phyloP scores from a whole-genome alignment of 2,329 filamentous ascomycete genomes.

The Aspergillus costaricaensis region DNA sequence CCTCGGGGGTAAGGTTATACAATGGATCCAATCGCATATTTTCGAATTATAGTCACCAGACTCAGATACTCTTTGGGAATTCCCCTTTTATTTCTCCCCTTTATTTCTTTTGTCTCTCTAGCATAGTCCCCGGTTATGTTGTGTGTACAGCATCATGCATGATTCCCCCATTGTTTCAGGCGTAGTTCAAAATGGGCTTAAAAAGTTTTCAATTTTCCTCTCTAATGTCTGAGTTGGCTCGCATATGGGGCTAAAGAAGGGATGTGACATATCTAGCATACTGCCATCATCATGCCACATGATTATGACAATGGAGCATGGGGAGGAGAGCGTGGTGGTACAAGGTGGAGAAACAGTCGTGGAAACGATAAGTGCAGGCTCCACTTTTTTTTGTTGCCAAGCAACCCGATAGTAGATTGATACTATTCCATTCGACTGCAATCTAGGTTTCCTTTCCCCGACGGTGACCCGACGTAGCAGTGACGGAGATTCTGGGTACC shows the following conservation, averaged over 20 bases:
- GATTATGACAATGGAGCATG: not conserved
- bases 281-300: not conserved
- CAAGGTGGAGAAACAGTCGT: not conserved
- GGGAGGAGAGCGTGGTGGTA: not conserved
- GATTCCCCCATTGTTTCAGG: constrained; percentile 12
- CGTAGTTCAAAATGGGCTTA: not conserved
- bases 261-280: not conserved
- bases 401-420: constrained; percentile 9
- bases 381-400: constrained; percentile 20
- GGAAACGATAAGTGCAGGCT: constrained; percentile 1
- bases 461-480: constrained; percentile 10
- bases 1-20: not conserved
- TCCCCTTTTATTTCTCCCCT: not conserved
- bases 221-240: not conserved
- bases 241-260: not conserved
- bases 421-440: no score
- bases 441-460: not conserved
- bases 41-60: not conserved
- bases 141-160: constrained; percentile 13
- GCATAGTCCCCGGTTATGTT: not conserved
- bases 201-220: constrained; percentile 1
- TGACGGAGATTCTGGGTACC: not conserved
- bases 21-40: constrained; percentile 7
- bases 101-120: constrained; percentile 4
- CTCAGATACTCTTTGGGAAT: constrained; percentile 4